A percentile compares a stretch with the other conserved stretches of the same genome.
These are phyloP conservation scores for Quercus lobata DNA, from an alignment of 331 rosid genomes.

Conservation along the genomic window DNA sequence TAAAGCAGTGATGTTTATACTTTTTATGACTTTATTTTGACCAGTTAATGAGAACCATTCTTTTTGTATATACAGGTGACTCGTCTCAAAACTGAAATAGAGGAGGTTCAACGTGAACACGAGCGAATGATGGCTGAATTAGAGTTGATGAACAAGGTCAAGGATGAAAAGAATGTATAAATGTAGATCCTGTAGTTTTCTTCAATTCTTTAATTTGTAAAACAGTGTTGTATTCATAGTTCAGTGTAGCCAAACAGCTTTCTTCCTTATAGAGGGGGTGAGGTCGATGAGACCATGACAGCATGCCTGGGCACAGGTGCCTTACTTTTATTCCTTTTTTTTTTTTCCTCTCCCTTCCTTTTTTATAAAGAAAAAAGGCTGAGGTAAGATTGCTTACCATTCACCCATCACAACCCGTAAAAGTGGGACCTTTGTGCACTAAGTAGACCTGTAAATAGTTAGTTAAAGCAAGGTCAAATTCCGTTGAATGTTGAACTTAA, in stretches of 20 bases:
- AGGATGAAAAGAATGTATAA: constrained; percentile 27
- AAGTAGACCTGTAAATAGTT: neutral
- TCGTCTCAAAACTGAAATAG: constrained; percentile 39
- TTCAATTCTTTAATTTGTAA: neutral
- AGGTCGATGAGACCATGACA: neutral
- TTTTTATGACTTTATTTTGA: neutral
- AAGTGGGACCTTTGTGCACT: too few relatives aligned
- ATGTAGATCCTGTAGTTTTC: neutral
- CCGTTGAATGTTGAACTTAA: too few relatives aligned
- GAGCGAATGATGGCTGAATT: constrained; percentile 44
- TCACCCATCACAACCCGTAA: too few relatives aligned
- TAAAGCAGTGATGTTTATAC: neutral
- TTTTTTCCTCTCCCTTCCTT: too few relatives aligned
- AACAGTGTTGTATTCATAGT: neutral
- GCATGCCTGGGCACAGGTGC: neutral
- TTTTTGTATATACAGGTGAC: constrained; percentile 46
- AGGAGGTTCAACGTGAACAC: constrained; percentile 37
- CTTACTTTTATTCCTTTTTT: neutral
- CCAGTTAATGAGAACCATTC: constrained; percentile 3
- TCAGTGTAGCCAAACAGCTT: neutral
- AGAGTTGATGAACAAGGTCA: constrained; percentile 22
- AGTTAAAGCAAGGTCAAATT: neutral
- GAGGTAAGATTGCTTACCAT: too few relatives aligned
- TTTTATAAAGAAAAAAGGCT: too few relatives aligned
- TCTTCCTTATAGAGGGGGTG: neutral